Conservation (phyloP, 768 basidiomycete species). For the Mycena filopes region DNA sequence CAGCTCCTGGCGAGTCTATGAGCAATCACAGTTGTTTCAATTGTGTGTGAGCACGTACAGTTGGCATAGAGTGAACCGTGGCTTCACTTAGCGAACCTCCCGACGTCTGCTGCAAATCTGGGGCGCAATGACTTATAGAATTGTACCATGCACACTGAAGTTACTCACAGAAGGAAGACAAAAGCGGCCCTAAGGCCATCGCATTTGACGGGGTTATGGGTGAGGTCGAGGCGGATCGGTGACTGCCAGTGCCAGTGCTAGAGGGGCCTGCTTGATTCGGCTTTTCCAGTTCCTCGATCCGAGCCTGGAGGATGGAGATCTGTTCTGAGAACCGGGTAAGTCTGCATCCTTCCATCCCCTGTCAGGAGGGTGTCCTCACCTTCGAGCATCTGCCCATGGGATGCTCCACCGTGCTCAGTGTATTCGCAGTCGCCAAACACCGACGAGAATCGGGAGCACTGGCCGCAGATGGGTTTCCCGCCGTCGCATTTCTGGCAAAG, state of each 20-base stretch:
- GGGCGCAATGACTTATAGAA: too few species aligned
- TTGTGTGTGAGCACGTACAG: conserved; percentile 5
- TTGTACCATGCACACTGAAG: not conserved
- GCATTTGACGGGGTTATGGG: conserved; percentile 6
- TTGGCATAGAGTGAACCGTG: conserved; percentile 11
- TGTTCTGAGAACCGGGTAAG: conserved; percentile 14
- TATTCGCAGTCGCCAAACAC: conserved; percentile 30
- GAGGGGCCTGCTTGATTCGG: not conserved
- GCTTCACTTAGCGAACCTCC: not conserved
- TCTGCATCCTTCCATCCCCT: too few species aligned
- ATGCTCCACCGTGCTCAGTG: conserved; percentile 22
- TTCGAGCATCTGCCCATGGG: conserved; percentile 28
- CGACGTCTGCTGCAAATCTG: conserved; percentile 26
- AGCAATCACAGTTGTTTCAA: not conserved
- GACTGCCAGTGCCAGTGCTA: too few species aligned
- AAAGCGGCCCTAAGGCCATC: conserved; percentile 14
- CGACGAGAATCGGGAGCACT: conserved; percentile 22
- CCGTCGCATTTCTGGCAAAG: conserved; percentile 30
- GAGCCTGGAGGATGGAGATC: conserved; percentile 26
- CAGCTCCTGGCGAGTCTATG: conserved; percentile 4
- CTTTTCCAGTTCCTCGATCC: conserved; percentile 26
- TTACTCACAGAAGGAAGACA: conserved; percentile 24
- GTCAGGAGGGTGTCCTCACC: not conserved
- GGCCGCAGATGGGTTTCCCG: conserved; percentile 24
- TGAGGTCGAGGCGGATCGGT: not conserved